Base-by-base conservation (phyloP, 1,284 basidiomycete species). In the Cryptococcus neoformans region DNA sequence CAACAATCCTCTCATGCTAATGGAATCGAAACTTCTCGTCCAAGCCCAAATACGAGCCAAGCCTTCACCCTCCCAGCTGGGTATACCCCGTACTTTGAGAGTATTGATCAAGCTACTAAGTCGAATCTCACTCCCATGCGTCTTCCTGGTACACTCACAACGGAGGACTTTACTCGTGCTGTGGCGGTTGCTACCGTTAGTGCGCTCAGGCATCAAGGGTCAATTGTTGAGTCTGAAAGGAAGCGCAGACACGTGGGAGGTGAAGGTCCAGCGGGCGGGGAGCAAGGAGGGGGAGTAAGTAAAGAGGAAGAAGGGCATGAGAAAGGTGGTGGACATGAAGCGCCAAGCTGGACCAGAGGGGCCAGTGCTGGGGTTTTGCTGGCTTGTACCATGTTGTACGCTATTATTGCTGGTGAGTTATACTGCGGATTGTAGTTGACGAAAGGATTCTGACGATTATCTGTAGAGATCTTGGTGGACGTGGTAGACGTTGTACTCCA, bases 401-500 rank as follows among this genome's bases (percentile, higher is more conserved):
- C 96, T 21, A 78, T 92, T 58, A 99, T 99, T 70, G 96, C 95
- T 57, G 92, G 92, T 92, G 65, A 51, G 86, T 80, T 37, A 3
- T 7, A 28, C 28, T 12, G 3, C 21, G n/a, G 28, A 8, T 2
- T 16, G 12, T 14, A 9, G 14, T 21, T 49, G 14, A 14, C 14
- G 34, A 6, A 28, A 10, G 17, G 21, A 28, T n/a, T 14, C 55
- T 49, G 41, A 51, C n/a, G 35, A 2, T 14, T 12, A 28, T 37
- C 12, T 16, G 9, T 38, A 91, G 95, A 99, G 75, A 83, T 99
- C 50, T 82, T 99, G 28, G 87, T 99, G 40, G 90, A 95, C 60
- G 92, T 97, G 6, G 95, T 99, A 9, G 96, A 99, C 69, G 91
- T 94, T 35, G 87, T 99, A 2, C 81, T 99, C 21, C 81, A 92